These are phyloP conservation scores for Lachancea mirantina DNA, from an alignment of 805 yeast species.

Conservation along the genomic window DNA sequence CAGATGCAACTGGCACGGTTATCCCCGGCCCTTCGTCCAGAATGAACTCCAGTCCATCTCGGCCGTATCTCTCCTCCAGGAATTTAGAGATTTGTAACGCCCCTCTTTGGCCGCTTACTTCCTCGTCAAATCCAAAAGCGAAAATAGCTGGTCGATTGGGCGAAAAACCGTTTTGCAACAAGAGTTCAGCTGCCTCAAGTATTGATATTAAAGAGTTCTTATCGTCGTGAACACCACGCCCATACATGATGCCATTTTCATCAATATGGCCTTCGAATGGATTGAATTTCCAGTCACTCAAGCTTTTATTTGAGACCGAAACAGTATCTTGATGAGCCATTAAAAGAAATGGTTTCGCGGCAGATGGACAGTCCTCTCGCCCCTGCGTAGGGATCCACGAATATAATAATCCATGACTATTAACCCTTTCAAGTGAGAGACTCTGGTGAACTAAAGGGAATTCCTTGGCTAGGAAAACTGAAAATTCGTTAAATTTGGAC, in stretches of 20 bases:
- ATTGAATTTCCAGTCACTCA: constrained; percentile 54
- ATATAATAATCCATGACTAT: constrained; percentile 56
- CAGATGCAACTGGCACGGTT: constrained; percentile 35
- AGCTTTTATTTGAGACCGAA: constrained; percentile 60
- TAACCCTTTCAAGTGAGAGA: constrained; percentile 47
- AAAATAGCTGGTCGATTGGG: constrained; percentile 60
- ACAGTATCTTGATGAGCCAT: constrained; percentile 85
- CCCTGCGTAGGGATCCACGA: too few relatives aligned
- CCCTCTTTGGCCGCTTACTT: constrained; percentile 55
- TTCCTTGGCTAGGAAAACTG: constrained; percentile 9
- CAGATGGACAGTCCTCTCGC: constrained; percentile 45
- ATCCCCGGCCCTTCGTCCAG: constrained; percentile 61
- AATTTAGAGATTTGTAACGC: constrained; percentile 43
- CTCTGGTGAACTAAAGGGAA: constrained; percentile 50
- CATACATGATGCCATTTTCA: constrained; percentile 51
- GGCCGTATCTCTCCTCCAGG: constrained; percentile 50
- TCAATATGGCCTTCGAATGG: constrained; percentile 66
- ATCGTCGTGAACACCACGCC: constrained; percentile 74
- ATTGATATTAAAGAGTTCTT: constrained; percentile 62
- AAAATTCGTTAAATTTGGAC: constrained; percentile 6
- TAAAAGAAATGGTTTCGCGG: constrained; percentile 57
- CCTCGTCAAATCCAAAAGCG: constrained; percentile 78
- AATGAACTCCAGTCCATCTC: constrained; percentile 50
- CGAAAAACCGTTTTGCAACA: constrained; percentile 42
- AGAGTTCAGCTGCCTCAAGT: constrained; percentile 56